phyloP scores from a whole-genome alignment of 2,329 filamentous ascomycete species.

The Aquanectria penicillioides region DNA sequence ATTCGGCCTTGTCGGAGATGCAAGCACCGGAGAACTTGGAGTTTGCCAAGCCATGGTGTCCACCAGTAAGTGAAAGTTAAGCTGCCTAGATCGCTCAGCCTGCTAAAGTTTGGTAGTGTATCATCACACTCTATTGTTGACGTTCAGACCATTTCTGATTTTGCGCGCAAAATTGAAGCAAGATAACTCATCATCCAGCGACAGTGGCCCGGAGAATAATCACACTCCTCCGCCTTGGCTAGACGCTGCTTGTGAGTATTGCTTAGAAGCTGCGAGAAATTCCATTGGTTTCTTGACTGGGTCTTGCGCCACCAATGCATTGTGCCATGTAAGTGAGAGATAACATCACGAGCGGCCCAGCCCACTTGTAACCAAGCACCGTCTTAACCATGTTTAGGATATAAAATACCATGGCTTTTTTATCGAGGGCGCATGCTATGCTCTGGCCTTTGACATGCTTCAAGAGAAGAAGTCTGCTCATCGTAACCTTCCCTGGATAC shows the following conservation, averaged over 20 bases:
- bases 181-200: slow-evolving; percentile 33
- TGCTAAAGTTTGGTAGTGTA: slow-evolving; percentile 47
- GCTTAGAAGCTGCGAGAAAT: slow-evolving; percentile 52
- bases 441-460: slow-evolving; percentile 54
- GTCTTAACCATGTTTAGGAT: slow-evolving; percentile 44
- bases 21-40: slow-evolving; percentile 50
- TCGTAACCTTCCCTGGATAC: slow-evolving; percentile 54
- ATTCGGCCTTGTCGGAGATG: slow-evolving; percentile 47
- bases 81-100: neutral
- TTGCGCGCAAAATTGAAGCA: slow-evolving; percentile 53
- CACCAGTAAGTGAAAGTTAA: slow-evolving; percentile 45
- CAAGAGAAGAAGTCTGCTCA: slow-evolving; percentile 49
- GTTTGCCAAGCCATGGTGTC: slow-evolving; percentile 52
- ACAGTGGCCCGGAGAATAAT: slow-evolving; percentile 14
- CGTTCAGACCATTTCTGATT: slow-evolving; percentile 56
- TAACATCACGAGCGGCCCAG: neutral
- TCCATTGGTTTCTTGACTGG: slow-evolving; percentile 53
- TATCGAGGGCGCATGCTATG: slow-evolving; percentile 52
- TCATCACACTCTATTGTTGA: slow-evolving; percentile 53
- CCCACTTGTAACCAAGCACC: neutral
- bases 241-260: slow-evolving; percentile 55
- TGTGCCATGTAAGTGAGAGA: slow-evolving; percentile 48
- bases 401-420: slow-evolving; percentile 57
- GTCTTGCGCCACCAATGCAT: slow-evolving; percentile 50
- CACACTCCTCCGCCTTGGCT: slow-evolving; percentile 48